phyloP scores from a whole-genome alignment of 2,329 filamentous ascomycete genomes.

The Colletotrichum sp. region DNA sequence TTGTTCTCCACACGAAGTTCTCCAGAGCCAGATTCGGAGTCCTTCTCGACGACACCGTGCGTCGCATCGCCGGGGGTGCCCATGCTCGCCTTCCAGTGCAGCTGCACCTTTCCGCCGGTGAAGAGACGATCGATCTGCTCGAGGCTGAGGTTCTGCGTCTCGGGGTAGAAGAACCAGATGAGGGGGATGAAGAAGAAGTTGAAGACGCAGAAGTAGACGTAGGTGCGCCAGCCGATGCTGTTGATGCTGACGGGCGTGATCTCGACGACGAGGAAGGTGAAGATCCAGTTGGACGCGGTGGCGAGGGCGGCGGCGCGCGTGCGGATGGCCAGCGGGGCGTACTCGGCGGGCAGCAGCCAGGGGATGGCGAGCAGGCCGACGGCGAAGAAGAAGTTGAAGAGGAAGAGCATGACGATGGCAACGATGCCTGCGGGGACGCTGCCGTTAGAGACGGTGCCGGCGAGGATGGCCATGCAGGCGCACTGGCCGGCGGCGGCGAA shows the following conservation, averaged over 20 bases:
- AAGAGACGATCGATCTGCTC: conserved; percentile 53
- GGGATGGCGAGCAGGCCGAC: conserved; percentile 44
- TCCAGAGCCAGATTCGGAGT: conserved; percentile 9
- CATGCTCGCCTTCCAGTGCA: conserved; percentile 36
- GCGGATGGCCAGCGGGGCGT: conserved; percentile 42
- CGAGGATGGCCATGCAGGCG: conserved; percentile 50
- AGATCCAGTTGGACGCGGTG: conserved; percentile 40
- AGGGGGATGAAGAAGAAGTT: conserved; percentile 44
- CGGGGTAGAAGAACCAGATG: conserved; percentile 54
- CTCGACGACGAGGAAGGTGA: conserved; percentile 41
- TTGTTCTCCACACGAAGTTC: conserved; percentile 18
- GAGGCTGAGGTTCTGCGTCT: conserved; percentile 51
- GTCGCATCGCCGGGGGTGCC: conserved; percentile 30
- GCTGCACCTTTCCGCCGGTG: conserved; percentile 33
- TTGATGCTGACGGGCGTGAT: conserved; percentile 41
- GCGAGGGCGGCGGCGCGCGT: conserved; percentile 41
- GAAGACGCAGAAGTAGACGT: conserved; percentile 41
- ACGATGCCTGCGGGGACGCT: conserved; percentile 42
- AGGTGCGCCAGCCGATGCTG: conserved; percentile 41
- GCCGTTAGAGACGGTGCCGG: conserved; percentile 45
- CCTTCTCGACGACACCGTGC: not conserved
- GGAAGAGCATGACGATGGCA: conserved; percentile 47
- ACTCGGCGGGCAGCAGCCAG: conserved; percentile 47
- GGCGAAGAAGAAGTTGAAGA: conserved; percentile 48
- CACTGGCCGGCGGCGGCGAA: conserved; percentile 42